Conservation (phyloP, 2,329 filamentous ascomycete species). For the Hypoxylon sp. region DNA sequence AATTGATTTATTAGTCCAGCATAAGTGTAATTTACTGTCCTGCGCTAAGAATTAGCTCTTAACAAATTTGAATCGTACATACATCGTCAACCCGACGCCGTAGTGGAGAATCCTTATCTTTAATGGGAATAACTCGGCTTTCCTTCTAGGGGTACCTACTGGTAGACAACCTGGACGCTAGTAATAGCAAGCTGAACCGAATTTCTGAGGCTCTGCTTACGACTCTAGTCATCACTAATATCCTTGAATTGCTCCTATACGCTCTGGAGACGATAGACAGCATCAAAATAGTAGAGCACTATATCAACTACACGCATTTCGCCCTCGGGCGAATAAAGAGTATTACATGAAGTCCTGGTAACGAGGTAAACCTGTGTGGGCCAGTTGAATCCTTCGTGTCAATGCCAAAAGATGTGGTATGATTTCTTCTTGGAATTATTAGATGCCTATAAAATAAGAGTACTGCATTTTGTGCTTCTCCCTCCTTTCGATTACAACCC, state of each 20-base stretch:
- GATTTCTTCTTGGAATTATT: background rate
- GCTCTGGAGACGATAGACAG: background rate
- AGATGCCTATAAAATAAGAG: background rate
- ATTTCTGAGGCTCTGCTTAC: slow-evolving; percentile 1
- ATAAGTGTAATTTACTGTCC: slow-evolving; percentile 15
- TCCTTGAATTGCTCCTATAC: slow-evolving; percentile 3
- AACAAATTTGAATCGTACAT: slow-evolving; percentile 19
- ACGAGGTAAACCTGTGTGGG: background rate
- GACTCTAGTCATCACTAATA: background rate
- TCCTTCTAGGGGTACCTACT: slow-evolving; percentile 25
- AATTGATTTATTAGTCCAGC: slow-evolving; percentile 3
- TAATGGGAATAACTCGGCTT: slow-evolving; percentile 21
- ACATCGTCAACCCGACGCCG: slow-evolving; percentile 20
- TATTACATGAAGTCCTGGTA: no score
- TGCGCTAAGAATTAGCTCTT: slow-evolving; percentile 8
- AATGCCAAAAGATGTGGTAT: background rate
- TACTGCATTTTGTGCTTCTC: background rate
- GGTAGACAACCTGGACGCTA: slow-evolving; percentile 5
- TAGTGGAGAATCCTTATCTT: slow-evolving; percentile 19
- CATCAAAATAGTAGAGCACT: no score
- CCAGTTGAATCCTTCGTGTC: slow-evolving; percentile 25
- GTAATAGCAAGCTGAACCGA: slow-evolving; percentile 12
- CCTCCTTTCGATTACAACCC: background rate
- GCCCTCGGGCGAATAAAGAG: no score
- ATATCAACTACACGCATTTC: no score